Evolutionary conservation across 148 eudicot species (phyloP).

Genomic region (Linanthus parryae): DNA sequence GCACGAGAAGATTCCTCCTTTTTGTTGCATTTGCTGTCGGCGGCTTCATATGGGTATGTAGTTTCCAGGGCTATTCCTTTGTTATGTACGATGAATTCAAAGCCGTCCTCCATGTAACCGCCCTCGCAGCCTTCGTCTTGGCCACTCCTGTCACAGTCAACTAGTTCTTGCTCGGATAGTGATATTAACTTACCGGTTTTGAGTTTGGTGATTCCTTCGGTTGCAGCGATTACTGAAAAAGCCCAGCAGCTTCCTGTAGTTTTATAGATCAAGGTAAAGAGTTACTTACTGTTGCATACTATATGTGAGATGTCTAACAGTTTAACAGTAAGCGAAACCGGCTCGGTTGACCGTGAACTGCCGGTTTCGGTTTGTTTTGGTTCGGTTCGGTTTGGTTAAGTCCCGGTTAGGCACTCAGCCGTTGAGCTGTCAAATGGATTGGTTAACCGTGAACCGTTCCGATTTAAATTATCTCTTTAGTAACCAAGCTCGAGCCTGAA

Average conservation of each 20-base stretch:
- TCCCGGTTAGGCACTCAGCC: too few species aligned
- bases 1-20: constrained; percentile 14
- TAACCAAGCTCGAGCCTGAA: too few species aligned
- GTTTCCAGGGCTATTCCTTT: constrained; percentile 34
- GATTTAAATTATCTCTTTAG: too few species aligned
- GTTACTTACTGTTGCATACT: too few species aligned
- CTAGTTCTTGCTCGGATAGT: constrained; percentile 24
- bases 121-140: constrained; percentile 20
- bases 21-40: constrained; percentile 12
- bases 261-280: too few species aligned
- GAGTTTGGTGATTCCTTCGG: constrained; percentile 19
- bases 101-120: constrained; percentile 16
- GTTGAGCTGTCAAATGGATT: too few species aligned
- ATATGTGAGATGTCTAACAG: too few species aligned
- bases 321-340: too few species aligned
- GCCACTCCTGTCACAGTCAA: constrained; percentile 23
- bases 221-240: constrained; percentile 19
- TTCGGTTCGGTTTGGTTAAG: too few species aligned
- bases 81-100: constrained; percentile 17
- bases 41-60: constrained; percentile 28
- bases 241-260: constrained; percentile 20
- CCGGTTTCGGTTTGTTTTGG: too few species aligned
- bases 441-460: too few species aligned
- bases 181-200: constrained; percentile 16
- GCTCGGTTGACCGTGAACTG: too few species aligned